These are phyloP conservation scores for Colletotrichum paranaense DNA, from an alignment of 2,329 filamentous ascomycete genomes.

Conservation along the genomic window DNA sequence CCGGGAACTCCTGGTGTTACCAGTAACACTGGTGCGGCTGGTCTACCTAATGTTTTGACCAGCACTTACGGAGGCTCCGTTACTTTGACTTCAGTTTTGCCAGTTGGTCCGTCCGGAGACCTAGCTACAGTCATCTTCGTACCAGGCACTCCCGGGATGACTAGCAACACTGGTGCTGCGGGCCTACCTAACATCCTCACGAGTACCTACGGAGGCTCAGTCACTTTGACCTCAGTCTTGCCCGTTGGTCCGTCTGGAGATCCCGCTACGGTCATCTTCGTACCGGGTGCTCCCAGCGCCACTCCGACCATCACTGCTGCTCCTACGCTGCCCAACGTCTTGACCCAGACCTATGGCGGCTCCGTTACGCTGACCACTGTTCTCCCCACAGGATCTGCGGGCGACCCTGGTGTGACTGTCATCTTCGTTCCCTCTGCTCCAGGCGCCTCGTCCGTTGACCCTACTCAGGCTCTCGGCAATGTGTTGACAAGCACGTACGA, in stretches of 20 bases:
- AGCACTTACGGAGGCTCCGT: not conserved
- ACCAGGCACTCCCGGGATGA: too few species aligned
- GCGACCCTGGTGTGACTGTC: conserved; percentile 13
- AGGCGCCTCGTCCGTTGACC: not conserved
- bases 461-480: not conserved
- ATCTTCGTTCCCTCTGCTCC: not conserved
- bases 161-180: not conserved
- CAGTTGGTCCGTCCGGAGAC: not conserved
- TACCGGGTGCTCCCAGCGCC: not conserved
- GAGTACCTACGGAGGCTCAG: conserved; percentile 1
- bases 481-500: conserved; percentile 23
- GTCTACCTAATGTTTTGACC: not conserved
- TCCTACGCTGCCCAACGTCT: not conserved
- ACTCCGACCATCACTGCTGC: not conserved
- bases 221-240: not conserved
- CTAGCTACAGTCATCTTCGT: too few species aligned
- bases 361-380: not conserved
- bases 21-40: not conserved
- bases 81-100: not conserved
- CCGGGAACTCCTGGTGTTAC: not conserved
- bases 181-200: not conserved
- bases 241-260: not conserved
- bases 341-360: conserved; percentile 1
- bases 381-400: not conserved
- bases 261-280: too few species aligned